These are phyloP conservation scores for Rhamnella rubrinervis DNA, from an alignment of 331 rosid genomes.

Conservation along the genomic window DNA sequence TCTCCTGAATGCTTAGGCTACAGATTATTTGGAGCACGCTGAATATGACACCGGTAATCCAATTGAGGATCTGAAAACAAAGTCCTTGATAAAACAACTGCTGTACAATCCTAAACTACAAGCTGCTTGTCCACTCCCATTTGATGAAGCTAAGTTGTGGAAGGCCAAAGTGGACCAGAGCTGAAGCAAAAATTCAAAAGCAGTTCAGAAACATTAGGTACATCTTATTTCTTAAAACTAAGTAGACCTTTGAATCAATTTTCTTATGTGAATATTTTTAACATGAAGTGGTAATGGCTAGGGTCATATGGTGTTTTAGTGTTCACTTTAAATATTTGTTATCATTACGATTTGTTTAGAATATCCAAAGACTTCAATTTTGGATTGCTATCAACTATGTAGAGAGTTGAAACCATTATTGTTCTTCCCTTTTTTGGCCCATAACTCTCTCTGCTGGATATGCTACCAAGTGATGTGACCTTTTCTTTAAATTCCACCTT, in stretches of 20 bases:
- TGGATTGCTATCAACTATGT: too few species aligned
- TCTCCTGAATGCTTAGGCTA: constrained; percentile 58
- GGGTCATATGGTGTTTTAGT: neutral
- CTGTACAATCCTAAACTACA: constrained; percentile 75
- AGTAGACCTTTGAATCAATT: neutral
- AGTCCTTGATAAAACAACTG: constrained; percentile 74
- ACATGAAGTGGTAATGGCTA: neutral
- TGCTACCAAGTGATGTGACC: too few species aligned
- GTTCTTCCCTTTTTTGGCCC: too few species aligned
- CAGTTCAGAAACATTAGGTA: constrained; percentile 97
- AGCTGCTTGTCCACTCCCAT: constrained; percentile 97
- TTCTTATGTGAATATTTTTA: neutral
- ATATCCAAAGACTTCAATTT: too few species aligned
- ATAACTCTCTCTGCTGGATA: too few species aligned
- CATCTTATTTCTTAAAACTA: constrained; percentile 4
- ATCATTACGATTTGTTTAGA: neutral
- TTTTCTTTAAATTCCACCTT: neutral
- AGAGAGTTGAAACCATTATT: too few species aligned
- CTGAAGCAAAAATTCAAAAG: constrained; percentile 80
- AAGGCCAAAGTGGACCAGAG: constrained; percentile 94
- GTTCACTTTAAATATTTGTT: neutral
- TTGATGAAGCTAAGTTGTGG: constrained; percentile 98
- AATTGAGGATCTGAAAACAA: constrained; percentile 75
- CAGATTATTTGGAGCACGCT: constrained; percentile 87
- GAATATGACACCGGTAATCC: constrained; percentile 82